A percentile compares a stretch with the other conserved stretches of the same genome.
These are phyloP conservation scores for Parastagonospora nodorum DNA, from an alignment of 2,329 filamentous ascomycete species.

Conservation along the genomic window DNA sequence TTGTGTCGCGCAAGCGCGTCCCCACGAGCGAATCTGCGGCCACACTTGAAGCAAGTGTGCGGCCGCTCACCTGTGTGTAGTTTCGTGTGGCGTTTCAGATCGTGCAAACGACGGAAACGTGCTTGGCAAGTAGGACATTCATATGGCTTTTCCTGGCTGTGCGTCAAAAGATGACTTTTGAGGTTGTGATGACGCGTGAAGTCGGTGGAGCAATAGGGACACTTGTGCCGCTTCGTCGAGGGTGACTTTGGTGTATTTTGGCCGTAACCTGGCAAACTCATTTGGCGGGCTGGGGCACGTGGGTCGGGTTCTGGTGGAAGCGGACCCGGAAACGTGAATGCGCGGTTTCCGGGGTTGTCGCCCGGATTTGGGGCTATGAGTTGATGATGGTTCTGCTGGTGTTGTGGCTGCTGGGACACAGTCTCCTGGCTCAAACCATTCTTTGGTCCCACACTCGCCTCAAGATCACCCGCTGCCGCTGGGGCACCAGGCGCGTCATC, in stretches of 20 bases:
- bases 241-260: slow-evolving; percentile 69
- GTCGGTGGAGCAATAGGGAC: slow-evolving; percentile 93
- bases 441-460: slow-evolving; percentile 55
- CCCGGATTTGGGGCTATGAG: slow-evolving; percentile 43
- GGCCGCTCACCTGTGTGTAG: slow-evolving; percentile 95
- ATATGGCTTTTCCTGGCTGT: slow-evolving; percentile 98
- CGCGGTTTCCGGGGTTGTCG: slow-evolving; percentile 54
- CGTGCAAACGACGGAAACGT: slow-evolving; percentile 89
- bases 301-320: slow-evolving; percentile 53
- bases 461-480: slow-evolving; percentile 56
- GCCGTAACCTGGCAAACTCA: slow-evolving; percentile 63
- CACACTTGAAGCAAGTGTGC: slow-evolving; percentile 92
- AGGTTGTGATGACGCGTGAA: slow-evolving; percentile 98
- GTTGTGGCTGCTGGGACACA: slow-evolving; percentile 43
- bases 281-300: slow-evolving; percentile 60
- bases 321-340: slow-evolving; percentile 69
- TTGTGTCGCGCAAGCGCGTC: slow-evolving; percentile 94
- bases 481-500: slow-evolving; percentile 54
- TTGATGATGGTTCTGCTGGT: slow-evolving; percentile 36
- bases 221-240: slow-evolving; percentile 89
- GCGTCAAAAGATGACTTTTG: slow-evolving; percentile 94
- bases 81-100: slow-evolving; percentile 94
- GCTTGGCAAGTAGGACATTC: slow-evolving; percentile 92
- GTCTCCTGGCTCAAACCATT: slow-evolving; percentile 42
- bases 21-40: slow-evolving; percentile 90